Base-by-base conservation (phyloP, 139 green algal genomes). In the Closterium sp. region DNA sequence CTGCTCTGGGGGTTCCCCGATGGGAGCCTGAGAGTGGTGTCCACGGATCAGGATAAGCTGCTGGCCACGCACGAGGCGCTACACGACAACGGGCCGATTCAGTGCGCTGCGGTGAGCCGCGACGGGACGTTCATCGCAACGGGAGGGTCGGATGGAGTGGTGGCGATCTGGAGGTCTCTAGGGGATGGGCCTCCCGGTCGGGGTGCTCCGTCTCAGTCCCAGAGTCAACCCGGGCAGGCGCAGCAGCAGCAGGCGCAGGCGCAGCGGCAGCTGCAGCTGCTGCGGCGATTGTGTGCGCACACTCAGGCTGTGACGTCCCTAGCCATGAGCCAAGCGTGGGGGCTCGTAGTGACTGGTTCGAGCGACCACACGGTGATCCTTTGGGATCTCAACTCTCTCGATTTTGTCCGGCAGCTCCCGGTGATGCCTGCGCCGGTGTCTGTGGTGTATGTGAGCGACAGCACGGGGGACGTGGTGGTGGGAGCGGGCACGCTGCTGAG, bases 221-320 rank as follows among this genome's bases (percentile, higher is more conserved):
- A 31, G 29, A 88, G 85, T 6, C 28, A 31, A 24, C 62, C 62
- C 62, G 62, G 62, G 62, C 87, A 31, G n/a, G 88, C 88, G 70
- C 50, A 86, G 84, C 88, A 91, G 86, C 85, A 89, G n/a, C n/a
- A 45, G 45, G 30, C 22, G 32, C 50, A 29, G 85, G 19, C 32
- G 70, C 32, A 90, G 38, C 34, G 92, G 31, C 50, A 95, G 45
- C 93, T 95, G 86, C 89, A 95, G 88, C 93, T 97, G 79, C 95
- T 97, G 94, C 91, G 88, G 38, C 31, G 95, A 91, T 89, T 88
- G 85, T 94, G 92, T 21, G 93, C 92, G 45, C 96, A 97, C 95
- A 95, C 95, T 73, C 95, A 96, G 90, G 91, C 93, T 1, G 92
- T 97, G 86, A 97, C 96, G 79, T 96, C 95, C 70, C 62, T 97